Base-by-base conservation (phyloP, 2,329 filamentous ascomycete genomes). In the Emergomyces pasteurianus region DNA sequence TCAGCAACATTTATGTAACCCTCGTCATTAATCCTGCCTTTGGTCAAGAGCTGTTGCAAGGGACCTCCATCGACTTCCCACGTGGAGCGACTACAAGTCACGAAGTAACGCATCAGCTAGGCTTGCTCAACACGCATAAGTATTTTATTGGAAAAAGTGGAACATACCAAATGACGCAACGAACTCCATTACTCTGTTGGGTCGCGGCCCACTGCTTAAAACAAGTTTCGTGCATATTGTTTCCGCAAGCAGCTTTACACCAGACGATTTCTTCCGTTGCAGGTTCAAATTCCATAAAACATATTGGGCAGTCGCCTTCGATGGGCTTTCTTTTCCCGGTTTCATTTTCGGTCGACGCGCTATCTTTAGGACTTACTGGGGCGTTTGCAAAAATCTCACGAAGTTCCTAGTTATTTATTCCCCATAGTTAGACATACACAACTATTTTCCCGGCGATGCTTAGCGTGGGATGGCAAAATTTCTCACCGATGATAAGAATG, bases 291-390 rank as follows among this genome's bases (percentile, higher is more conserved):
- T 82, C 79, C 72, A 79, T 80, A 68, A 81, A 83, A 70, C 84
- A 86, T 63, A 86, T 83, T 0, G 83, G 82, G 66, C 84, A 87
- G 63, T 86, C 82, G 26, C 82, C 84, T 58, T 85, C 81, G 40
- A 85, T 71, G 0, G 81, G 74, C 66, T 85, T 86, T 61, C 83
- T 80, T 21, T 80, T 80, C 21, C 79, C 77, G 9, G 71, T 70
- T 7, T 76, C 71, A 10, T 75, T 72, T 36, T 71, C 64, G 46
- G 67, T 66, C 12, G 69, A 65, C 10, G 70, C 65, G 10, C 71
- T 67, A 26, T 76, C 74, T 23, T 76, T 71, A 3, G 78, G 78
- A 2, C 79, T 79, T 2, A 79, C 71, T 0, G 82, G 79, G 0
- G 83, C 81, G 18, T 75, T 74, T 31, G 75, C 71, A 65, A 85